Conservation (phyloP, 805 yeast genomes). For the Metschnikowia rubicola region DNA sequence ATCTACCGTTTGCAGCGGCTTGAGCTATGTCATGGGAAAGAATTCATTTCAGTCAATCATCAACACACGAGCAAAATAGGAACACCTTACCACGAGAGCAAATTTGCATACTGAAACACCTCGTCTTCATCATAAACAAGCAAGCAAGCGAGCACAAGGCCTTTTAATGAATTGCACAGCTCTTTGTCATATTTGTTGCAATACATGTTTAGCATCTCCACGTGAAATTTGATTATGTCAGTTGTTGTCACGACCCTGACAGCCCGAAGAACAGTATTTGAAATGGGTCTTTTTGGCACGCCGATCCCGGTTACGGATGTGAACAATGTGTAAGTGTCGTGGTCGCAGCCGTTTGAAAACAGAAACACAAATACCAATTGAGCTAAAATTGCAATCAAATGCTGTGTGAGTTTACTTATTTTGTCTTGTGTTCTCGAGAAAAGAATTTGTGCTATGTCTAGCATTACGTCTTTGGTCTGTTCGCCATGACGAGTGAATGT, state of each 20-base stretch:
- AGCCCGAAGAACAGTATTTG: neutral
- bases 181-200: conserved; percentile 7
- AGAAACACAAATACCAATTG: conserved; percentile 14
- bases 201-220: conserved; percentile 13
- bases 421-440: conserved; percentile 3
- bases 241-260: conserved; percentile 4
- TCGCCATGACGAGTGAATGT: neutral
- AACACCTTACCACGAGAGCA: conserved; percentile 9
- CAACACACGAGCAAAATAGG: neutral
- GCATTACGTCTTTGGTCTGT: neutral
- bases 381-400: conserved; percentile 10
- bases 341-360: conserved; percentile 6
- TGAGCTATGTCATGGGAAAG: conserved; percentile 68
- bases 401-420: conserved; percentile 2
- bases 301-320: conserved; percentile 5
- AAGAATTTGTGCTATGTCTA: conserved; percentile 2
- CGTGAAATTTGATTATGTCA: conserved; percentile 10
- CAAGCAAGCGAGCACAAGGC: conserved; percentile 11
- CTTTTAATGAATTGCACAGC: neutral
- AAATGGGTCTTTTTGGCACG: neutral
- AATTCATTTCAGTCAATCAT: conserved; percentile 53
- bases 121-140: conserved; percentile 11
- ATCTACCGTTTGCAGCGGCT: conserved; percentile 77
- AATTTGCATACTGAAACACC: conserved; percentile 5
- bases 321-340: conserved; percentile 4